Base-by-base conservation (phyloP, 1,284 basidiomycete species). In the Stygiomarasmius scandens region DNA sequence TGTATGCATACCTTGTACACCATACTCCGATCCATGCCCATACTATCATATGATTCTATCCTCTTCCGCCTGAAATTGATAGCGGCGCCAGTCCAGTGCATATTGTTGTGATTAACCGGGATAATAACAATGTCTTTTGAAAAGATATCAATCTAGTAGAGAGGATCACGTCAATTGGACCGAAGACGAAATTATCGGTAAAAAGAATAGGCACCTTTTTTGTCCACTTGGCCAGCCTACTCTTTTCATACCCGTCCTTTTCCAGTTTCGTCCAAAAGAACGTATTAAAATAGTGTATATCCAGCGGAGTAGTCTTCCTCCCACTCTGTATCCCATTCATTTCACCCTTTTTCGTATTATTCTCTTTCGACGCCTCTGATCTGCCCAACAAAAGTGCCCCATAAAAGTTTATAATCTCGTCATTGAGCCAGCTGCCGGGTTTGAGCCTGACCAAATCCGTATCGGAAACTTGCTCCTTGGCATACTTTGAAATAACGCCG, bases 361-460 rank as follows among this genome's bases (percentile, higher is more conserved):
- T 82, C 69, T 77, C 74, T 64, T 80, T 80, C 61, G 45, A 74
- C 16, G 68, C 75, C 54, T 90, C 85, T 3, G 90, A 82, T 8
- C 95, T 84, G 22, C 81, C 77, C 58, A 89, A 74, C 62, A 99
- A 85, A 77, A 99, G 76, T 9, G 89, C 87, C 2, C 93, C 93
- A 71, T 98, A 98, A 67, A 93, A 96, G 75, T 97, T 98, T 79
- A 99, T 93, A 54, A 98, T 80, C 66, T 98, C 96, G 70, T 99
- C 97, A 72, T 99, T 97, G 55, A 99, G 80, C 97, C 97, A 99
- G 65, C 86, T 80, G 0, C 75, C 72, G 0, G 93, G 92, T 49
- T 70, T 71, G 45, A 99, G 72, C 36, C 90, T 84, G 8, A 71
- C 66, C 3, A 99, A 66, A 67, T 98, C 93, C 44, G 75, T 73